These are phyloP conservation scores for Aspergillus luchuensis DNA, from an alignment of 2,329 filamentous ascomycete genomes.

Conservation along the genomic window DNA sequence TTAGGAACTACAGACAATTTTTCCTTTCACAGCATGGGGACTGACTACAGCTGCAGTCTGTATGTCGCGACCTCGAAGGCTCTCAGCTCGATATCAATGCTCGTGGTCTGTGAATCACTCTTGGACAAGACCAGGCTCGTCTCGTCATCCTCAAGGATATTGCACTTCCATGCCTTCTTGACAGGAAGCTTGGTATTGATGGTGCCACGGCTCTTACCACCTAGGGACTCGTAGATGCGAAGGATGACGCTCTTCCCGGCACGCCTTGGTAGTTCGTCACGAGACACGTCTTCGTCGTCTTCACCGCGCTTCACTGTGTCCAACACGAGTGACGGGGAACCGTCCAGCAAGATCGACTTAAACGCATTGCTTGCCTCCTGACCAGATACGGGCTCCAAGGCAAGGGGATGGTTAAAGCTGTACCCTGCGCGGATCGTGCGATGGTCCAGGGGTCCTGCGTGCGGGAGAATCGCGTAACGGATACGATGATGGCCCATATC, in stretches of 20 bases:
- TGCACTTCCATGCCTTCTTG: conserved; percentile 77
- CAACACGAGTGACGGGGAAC: conserved; percentile 70
- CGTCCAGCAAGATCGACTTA: conserved; percentile 67
- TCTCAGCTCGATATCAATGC: conserved; percentile 66
- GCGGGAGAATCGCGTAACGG: conserved; percentile 87
- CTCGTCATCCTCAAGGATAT: conserved; percentile 83
- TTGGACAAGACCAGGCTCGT: conserved; percentile 61
- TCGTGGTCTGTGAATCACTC: conserved; percentile 34
- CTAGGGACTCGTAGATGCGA: conserved; percentile 84
- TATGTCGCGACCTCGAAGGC: conserved; percentile 87
- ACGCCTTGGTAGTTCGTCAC: conserved; percentile 63
- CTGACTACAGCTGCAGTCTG: conserved; percentile 59
- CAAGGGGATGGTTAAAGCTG: conserved; percentile 85
- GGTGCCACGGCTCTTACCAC: conserved; percentile 73
- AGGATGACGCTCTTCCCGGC: conserved; percentile 78
- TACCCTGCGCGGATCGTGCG: conserved; percentile 79
- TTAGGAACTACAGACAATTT: conserved; percentile 1
- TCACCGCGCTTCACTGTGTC: conserved; percentile 94
- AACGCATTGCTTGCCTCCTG: conserved; percentile 29
- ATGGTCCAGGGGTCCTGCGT: conserved; percentile 69
- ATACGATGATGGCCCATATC: conserved; percentile 91
- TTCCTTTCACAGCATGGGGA: not conserved
- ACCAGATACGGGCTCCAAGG: conserved; percentile 50
- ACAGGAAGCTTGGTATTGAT: conserved; percentile 71
- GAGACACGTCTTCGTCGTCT: conserved; percentile 70